Evolutionary conservation across 352 stramenopile species (phyloP), one percentile per base, ranked within the genome.

Genomic region (Pythium brachiatum): DNA sequence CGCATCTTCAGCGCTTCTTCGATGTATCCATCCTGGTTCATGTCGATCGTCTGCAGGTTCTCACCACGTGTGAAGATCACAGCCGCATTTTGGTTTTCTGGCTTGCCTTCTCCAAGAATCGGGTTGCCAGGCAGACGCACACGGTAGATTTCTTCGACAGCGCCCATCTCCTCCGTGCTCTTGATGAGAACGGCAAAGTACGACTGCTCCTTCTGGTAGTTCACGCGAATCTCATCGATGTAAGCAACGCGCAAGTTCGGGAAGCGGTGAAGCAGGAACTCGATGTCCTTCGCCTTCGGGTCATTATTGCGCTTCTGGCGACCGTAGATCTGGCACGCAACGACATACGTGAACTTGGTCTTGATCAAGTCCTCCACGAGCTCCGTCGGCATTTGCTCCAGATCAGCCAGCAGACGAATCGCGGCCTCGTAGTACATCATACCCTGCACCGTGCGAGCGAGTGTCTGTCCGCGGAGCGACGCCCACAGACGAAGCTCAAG

Each of bases 391-490:
- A 96, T 74, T 67, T 94, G 83, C 70, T 99, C 97, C 15, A 99
- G 86, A 51, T 98, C 93, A 2, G 93, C 96, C 7, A 99, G 81
- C 39, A 99, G 75, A n/a, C 96, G 92, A 20, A 99, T 92, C 3
- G 97, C 97, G 21, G 97, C 97, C 80, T 99, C 97, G 54, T 96
- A 98, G 72, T 99, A 99, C 97, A 99, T 99, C 95, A 99, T 99
- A 29, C 97, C 97, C 67, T 98, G 97, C 13, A 99, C 96, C 12
- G 97, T 99, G 44, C 97, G 81, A 39, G 95, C 89, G 21, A 99
- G 83, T 6, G 97, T 99, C 74, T 99, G 97, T 12, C 97, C 96
- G 60, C 97, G 90, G 65, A 99, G 84, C 38, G 95, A 99, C n/a
- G 97, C 96, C 97, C 97, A 99, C 62, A 98, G 83, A 12, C 97